These are phyloP conservation scores for Exophiala oligosperma DNA, from an alignment of 2,329 filamentous ascomycete species.

Conservation along the genomic window DNA sequence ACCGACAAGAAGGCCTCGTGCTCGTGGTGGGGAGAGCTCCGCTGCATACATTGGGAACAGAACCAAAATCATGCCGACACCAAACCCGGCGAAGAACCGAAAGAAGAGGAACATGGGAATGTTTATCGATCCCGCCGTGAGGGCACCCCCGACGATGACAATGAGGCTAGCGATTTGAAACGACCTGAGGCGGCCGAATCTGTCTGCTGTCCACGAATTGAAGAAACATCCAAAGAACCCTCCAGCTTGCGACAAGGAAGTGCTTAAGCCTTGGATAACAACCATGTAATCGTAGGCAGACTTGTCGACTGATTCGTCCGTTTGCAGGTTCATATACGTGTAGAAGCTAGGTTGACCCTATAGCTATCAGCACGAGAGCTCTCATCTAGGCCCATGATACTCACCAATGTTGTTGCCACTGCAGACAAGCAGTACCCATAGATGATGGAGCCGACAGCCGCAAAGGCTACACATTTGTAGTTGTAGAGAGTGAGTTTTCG, in stretches of 20 bases:
- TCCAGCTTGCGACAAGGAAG: not conserved
- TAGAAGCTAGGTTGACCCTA: conserved; percentile 1
- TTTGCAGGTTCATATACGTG: conserved; percentile 4
- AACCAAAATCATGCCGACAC: conserved; percentile 3
- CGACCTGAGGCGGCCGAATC: not conserved
- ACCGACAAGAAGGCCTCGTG: conserved; percentile 1
- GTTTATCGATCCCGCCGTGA: not conserved
- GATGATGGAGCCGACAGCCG: not conserved
- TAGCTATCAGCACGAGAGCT: not conserved
- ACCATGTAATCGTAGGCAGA: not conserved
- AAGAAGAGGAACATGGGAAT: conserved; percentile 1
- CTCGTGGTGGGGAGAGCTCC: not conserved
- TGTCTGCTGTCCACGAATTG: not conserved
- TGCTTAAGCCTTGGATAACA: not conserved
- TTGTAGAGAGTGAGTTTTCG: not conserved
- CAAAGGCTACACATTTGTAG: not conserved
- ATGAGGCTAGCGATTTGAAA: not conserved
- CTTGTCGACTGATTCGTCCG: not conserved
- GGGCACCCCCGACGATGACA: not conserved
- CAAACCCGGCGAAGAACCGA: not conserved
- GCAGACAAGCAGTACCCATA: not conserved
- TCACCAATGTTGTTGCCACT: not conserved
- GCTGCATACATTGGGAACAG: not conserved
- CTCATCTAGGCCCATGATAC: not conserved
- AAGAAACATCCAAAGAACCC: not conserved